Percentiles rank a stretch among this genome's conserved stretches.
Conservation (phyloP, 345 rosid genomes). For the Fremontodendron californicum region DNA sequence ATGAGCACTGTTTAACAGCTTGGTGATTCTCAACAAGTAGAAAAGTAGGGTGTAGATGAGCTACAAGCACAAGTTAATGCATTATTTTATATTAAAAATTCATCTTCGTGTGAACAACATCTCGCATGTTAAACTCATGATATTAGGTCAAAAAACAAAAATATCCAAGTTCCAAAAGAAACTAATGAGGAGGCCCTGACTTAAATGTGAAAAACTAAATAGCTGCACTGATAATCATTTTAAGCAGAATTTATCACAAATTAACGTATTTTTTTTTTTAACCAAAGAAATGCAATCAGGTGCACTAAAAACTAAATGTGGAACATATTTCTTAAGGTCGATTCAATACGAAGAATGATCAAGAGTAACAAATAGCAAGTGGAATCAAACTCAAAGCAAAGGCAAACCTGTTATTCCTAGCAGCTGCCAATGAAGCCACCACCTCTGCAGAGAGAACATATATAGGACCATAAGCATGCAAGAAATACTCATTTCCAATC, state of each 20-base stretch:
- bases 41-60: background rate
- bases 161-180: background rate
- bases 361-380: background rate
- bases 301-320: background rate
- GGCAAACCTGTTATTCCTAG: constrained; percentile 65
- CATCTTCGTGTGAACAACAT: too few species aligned
- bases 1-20: background rate
- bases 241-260: background rate
- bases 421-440: constrained; percentile 64
- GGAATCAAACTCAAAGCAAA: constrained; percentile 5
- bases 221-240: constrained; percentile 16
- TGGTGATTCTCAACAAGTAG: background rate
- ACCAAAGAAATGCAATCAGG: background rate
- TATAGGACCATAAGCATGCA: constrained; percentile 82
- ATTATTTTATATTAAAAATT: background rate
- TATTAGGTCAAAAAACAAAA: constrained; percentile 2
- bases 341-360: background rate
- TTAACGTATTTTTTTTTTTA: constrained; percentile 21
- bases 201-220: constrained; percentile 16
- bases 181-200: background rate
- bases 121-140: background rate
- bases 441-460: constrained; percentile 67
- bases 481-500: constrained; percentile 73
- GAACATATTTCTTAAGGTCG: background rate
- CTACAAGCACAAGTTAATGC: background rate